These are phyloP conservation scores for Exophiala spinifera DNA, from an alignment of 2,329 filamentous ascomycete species.

Conservation along the genomic window DNA sequence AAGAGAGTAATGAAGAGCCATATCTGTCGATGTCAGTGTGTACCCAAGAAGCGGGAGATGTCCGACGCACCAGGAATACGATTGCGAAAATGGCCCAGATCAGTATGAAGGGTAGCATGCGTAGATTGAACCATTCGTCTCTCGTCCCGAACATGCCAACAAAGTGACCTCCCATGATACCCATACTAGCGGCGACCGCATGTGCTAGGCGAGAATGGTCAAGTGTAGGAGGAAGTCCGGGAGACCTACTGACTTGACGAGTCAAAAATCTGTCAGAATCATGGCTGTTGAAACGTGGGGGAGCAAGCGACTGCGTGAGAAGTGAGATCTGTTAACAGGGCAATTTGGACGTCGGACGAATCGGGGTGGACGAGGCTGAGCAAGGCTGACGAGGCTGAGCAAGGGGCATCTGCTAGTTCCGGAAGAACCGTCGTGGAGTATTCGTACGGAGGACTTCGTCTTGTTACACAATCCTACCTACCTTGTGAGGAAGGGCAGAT, in stretches of 20 bases:
- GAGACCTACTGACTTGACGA: neutral
- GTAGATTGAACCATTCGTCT: slow-evolving; percentile 18
- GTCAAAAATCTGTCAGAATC: neutral
- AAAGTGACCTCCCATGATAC: slow-evolving; percentile 26
- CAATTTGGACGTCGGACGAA: slow-evolving; percentile 1
- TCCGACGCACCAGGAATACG: slow-evolving; percentile 19
- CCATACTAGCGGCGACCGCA: slow-evolving; percentile 10
- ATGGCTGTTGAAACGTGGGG: neutral
- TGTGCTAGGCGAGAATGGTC: neutral
- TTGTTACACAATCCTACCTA: no score
- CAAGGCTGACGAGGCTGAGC: neutral
- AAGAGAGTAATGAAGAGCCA: slow-evolving; percentile 69
- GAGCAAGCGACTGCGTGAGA: neutral
- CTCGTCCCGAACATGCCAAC: slow-evolving; percentile 11
- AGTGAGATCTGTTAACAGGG: neutral
- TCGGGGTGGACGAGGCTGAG: neutral
- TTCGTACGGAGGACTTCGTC: no score
- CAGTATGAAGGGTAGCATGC: slow-evolving; percentile 27
- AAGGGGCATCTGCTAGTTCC: neutral
- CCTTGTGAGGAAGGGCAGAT: no score
- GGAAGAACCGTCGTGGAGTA: neutral
- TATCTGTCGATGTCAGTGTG: slow-evolving; percentile 44
- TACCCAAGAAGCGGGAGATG: neutral
- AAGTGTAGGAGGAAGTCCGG: neutral
- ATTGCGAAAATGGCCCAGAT: slow-evolving; percentile 25